These are phyloP conservation scores for Jatropha multifida DNA, from an alignment of 441 rosid species.

Conservation along the genomic window DNA sequence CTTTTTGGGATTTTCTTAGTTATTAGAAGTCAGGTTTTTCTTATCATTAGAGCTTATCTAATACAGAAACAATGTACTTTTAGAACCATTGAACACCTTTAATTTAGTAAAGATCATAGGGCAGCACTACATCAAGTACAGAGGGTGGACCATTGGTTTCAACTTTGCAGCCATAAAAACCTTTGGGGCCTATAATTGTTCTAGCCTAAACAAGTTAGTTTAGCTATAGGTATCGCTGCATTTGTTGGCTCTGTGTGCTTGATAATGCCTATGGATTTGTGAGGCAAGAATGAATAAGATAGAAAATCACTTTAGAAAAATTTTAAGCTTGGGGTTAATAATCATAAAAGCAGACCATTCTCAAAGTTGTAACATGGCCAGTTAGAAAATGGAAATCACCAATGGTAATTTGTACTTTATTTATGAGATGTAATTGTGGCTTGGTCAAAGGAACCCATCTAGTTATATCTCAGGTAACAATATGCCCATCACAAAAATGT, in stretches of 20 bases:
- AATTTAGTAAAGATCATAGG: neutral
- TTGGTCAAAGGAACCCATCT: neutral
- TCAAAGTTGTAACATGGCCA: neutral
- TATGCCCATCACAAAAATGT: neutral
- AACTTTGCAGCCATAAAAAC: neutral
- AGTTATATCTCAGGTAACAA: neutral
- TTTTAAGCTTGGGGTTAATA: neutral
- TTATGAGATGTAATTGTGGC: neutral
- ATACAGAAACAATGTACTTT: neutral
- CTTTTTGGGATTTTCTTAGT: neutral
- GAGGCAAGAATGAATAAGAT: neutral
- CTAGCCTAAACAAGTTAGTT: neutral
- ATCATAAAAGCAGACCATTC: neutral
- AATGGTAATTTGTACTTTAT: neutral
- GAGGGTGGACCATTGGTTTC: neutral
- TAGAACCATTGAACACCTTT: neutral
- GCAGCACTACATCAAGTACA: neutral
- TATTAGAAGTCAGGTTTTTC: neutral
- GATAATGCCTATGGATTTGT: neutral
- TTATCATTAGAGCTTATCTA: neutral
- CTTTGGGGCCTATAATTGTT: neutral
- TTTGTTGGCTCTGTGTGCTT: neutral
- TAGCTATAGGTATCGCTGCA: constrained; percentile 4
- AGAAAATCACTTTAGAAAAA: neutral
- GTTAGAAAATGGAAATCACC: neutral